Evolutionary conservation across 1,284 basidiomycete genomes (phyloP).

Genomic region (Moesziomyces sp.): DNA sequence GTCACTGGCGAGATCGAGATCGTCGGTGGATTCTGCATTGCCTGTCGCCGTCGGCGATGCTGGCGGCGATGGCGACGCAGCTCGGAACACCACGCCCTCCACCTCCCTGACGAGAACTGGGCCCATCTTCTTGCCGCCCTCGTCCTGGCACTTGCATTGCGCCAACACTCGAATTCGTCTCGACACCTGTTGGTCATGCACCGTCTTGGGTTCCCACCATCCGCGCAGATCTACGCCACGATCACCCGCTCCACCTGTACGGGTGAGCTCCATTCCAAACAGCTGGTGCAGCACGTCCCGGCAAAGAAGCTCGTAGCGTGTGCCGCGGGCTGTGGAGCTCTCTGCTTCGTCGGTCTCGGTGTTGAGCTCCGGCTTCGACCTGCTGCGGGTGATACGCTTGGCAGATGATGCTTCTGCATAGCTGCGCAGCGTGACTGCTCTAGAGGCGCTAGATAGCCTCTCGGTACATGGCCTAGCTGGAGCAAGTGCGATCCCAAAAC

Average conservation of each 20-base stretch:
- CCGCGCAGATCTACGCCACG: conserved; percentile 88
- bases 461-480: too few relatives aligned
- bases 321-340: conserved; percentile 74
- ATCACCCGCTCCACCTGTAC: conserved; percentile 82
- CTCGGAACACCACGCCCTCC: conserved; percentile 70
- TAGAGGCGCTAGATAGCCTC: too few relatives aligned
- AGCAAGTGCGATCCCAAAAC: too few relatives aligned
- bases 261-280: conserved; percentile 79
- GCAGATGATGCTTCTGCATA: not conserved
- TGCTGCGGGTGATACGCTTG: not conserved
- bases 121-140: conserved; percentile 80
- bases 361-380: not conserved
- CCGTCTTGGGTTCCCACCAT: conserved; percentile 85
- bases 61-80: not conserved
- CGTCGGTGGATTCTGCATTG: too few relatives aligned
- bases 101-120: conserved; percentile 85
- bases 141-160: conserved; percentile 79
- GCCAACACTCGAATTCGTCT: conserved; percentile 76
- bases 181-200: conserved; percentile 64
- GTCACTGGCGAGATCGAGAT: not conserved
- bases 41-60: too few relatives aligned
- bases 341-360: conserved; percentile 3
- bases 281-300: conserved; percentile 74
- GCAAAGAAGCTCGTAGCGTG: conserved; percentile 80
- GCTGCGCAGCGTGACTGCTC: not conserved